Evolutionary conservation across 805 yeast species (phyloP).

Genomic region (Metschnikowia gelsemii): DNA sequence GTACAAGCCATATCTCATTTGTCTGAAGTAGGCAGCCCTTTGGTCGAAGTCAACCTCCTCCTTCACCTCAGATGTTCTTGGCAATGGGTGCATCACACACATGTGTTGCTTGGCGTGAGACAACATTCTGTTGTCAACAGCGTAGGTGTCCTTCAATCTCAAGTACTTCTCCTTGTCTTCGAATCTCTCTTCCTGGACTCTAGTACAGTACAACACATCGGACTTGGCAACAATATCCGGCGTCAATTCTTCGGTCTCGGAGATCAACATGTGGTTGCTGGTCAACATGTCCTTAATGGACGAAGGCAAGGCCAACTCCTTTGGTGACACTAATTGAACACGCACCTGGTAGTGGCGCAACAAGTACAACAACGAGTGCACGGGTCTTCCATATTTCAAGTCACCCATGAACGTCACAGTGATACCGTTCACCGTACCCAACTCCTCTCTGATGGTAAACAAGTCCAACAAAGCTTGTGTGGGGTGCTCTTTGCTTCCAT

Average conservation of each 20-base stretch:
- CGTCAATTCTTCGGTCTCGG: conserved; percentile 75
- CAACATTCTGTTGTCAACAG: conserved; percentile 88
- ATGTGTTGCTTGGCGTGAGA: conserved; percentile 94
- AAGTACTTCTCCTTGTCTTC: conserved; percentile 71
- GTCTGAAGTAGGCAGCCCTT: conserved; percentile 99
- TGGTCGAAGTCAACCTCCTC: conserved; percentile 99
- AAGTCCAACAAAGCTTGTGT: conserved; percentile 96
- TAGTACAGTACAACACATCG: conserved; percentile 95
- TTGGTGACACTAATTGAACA: conserved; percentile 88
- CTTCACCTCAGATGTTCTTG: conserved; percentile 92
- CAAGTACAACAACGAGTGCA: conserved; percentile 89
- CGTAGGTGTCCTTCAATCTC: conserved; percentile 84
- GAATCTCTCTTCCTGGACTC: conserved; percentile 98
- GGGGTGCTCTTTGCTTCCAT: conserved; percentile 97
- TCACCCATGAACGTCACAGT: conserved; percentile 99
- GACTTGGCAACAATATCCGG: conserved; percentile 84
- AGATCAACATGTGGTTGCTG: conserved; percentile 64
- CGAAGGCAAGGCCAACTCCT: conserved; percentile 80
- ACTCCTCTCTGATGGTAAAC: conserved; percentile 97
- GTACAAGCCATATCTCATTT: conserved; percentile 96
- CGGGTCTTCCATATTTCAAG: conserved; percentile 96
- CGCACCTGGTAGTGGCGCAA: conserved; percentile 90
- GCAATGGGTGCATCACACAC: conserved; percentile 99
- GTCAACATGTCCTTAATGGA: conserved; percentile 65
- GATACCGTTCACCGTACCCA: conserved; percentile 97